Percentiles rank a stretch among this genome's conserved stretches.
phyloP scores from a whole-genome alignment of 2,329 filamentous ascomycete genomes.

The Curvularia eragrostidis region DNA sequence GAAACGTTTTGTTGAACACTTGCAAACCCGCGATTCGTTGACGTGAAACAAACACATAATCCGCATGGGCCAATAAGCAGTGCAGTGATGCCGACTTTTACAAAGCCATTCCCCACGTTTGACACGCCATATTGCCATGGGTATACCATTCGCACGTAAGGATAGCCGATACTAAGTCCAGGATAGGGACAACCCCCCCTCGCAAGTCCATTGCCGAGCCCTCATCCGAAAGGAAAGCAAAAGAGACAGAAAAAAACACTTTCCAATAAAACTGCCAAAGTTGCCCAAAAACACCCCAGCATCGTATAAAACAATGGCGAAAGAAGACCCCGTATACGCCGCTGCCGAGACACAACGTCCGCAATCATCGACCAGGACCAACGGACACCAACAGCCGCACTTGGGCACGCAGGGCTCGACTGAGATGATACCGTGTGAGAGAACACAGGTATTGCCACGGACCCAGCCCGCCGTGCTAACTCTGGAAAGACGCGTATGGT shows the following conservation, averaged over 20 bases:
- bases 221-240: constrained; percentile 11
- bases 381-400: constrained; percentile 37
- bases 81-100: constrained; percentile 20
- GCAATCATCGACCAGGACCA: constrained; percentile 37
- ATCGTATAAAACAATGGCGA: constrained; percentile 28
- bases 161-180: constrained; percentile 34
- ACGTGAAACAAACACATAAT: constrained; percentile 35
- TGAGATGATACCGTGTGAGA: constrained; percentile 22
- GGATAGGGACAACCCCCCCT: constrained; percentile 16
- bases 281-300: constrained; percentile 20
- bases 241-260: constrained; percentile 18
- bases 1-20: constrained; percentile 36
- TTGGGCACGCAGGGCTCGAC: constrained; percentile 43
- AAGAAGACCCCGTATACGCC: constrained; percentile 30
- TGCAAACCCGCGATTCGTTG: constrained; percentile 35
- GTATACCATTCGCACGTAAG: constrained; percentile 29
- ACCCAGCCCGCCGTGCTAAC: constrained; percentile 39
- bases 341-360: constrained; percentile 33
- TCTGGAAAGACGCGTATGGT: constrained; percentile 48
- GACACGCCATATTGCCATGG: constrained; percentile 27
- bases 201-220: constrained; percentile 22
- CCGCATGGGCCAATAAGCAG: constrained; percentile 30
- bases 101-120: constrained; percentile 26
- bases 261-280: constrained; percentile 14
- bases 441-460: constrained; percentile 50